A percentile compares a stretch with the other conserved stretches of the same genome.
phyloP scores from a whole-genome alignment of 306 rosid species.

The Cajanus cajan region DNA sequence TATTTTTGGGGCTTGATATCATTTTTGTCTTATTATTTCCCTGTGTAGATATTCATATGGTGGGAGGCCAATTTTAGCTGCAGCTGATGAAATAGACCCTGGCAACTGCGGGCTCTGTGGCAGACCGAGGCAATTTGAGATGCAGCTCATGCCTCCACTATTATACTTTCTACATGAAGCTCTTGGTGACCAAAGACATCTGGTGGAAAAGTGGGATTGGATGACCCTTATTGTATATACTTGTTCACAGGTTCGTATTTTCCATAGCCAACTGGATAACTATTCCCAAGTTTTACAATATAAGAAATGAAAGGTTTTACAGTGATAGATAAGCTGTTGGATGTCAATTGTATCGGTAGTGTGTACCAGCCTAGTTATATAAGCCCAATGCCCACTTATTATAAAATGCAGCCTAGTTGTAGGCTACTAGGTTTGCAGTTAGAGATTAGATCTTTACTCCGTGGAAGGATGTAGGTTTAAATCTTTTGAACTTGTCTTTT shows the following conservation, averaged over 20 bases:
- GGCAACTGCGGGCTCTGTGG: constrained; percentile 74
- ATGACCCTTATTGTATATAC: constrained; percentile 75
- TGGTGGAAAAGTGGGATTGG: constrained; percentile 82
- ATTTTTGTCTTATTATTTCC: background rate
- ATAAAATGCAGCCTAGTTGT: background rate
- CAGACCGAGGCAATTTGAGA: constrained; percentile 67
- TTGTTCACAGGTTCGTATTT: constrained; percentile 66
- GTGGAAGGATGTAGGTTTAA: background rate
- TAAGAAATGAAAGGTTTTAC: background rate
- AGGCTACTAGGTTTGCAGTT: background rate
- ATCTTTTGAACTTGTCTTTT: background rate
- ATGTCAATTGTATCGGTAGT: background rate
- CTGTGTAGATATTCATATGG: constrained; percentile 64
- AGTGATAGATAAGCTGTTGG: background rate
- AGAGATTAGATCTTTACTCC: constrained; percentile 11
- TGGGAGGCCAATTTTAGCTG: constrained; percentile 72
- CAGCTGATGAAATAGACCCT: constrained; percentile 53
- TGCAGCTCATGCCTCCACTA: constrained; percentile 89
- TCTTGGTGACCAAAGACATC: constrained; percentile 48
- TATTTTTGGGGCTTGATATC: background rate
- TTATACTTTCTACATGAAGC: constrained; percentile 76
- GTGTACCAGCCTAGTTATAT: background rate
- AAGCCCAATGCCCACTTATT: background rate
- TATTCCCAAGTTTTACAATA: background rate
- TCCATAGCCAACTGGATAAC: constrained; percentile 7